A percentile compares a stretch with the other conserved stretches of the same genome.
These are phyloP conservation scores for Suillus sp. DNA, from an alignment of 768 basidiomycete genomes.

Conservation along the genomic window DNA sequence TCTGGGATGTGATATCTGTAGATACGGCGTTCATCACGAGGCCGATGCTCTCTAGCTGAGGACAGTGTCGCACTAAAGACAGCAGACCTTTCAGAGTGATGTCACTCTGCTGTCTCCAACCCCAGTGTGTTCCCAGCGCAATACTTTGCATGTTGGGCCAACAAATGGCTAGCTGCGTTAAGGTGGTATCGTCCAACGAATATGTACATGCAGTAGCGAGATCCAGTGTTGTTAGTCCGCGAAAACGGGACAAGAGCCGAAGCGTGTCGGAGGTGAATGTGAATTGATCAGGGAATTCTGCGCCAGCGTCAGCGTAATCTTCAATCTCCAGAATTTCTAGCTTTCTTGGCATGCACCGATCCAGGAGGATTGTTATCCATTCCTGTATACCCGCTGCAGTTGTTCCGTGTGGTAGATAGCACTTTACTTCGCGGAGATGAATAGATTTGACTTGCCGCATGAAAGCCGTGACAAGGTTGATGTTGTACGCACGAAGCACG, in stretches of 20 bases:
- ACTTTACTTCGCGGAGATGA: conserved; percentile 7
- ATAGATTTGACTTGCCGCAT: conserved; percentile 6
- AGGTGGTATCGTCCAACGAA: conserved; percentile 11
- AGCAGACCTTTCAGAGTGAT: conserved; percentile 12
- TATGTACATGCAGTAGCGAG: conserved; percentile 6
- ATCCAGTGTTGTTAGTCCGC: conserved; percentile 7
- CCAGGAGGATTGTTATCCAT: conserved; percentile 5
- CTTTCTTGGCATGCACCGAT: conserved; percentile 6
- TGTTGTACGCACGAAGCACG: conserved; percentile 8
- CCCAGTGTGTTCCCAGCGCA: conserved; percentile 8
- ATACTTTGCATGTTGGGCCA: conserved; percentile 12
- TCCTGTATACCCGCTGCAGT: conserved; percentile 6
- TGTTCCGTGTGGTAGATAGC: conserved; percentile 4
- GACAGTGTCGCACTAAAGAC: conserved; percentile 12
- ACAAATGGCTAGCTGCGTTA: conserved; percentile 12
- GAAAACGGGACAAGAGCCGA: conserved; percentile 10
- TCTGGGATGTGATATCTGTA: conserved; percentile 10
- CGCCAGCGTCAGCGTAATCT: conserved; percentile 5
- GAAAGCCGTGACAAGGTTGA: conserved; percentile 3
- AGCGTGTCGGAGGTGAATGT: conserved; percentile 4
- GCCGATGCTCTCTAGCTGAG: conserved; percentile 4
- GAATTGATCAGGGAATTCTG: conserved; percentile 5
- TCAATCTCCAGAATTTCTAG: conserved; percentile 8
- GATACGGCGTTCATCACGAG: conserved; percentile 10
- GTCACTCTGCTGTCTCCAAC: conserved; percentile 10